Conservation (phyloP, 306 rosid genomes). For the Gastrolobium villosum region DNA sequence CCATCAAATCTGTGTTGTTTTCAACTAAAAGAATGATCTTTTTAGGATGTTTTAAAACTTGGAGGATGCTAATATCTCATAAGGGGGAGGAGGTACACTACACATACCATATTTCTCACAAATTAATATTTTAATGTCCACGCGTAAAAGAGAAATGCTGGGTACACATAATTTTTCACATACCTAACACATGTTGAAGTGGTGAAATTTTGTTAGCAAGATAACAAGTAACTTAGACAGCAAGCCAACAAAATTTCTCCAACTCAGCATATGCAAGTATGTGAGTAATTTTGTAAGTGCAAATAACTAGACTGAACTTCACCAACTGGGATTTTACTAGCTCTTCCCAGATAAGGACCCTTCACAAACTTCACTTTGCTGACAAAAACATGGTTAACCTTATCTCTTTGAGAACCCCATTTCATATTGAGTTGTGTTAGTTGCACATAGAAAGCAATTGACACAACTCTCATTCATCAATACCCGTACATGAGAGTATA, state of each 20-base stretch:
- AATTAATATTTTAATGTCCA: background rate
- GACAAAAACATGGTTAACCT: background rate
- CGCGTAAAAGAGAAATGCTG: background rate
- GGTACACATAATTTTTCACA: background rate
- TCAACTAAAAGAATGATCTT: constrained; percentile 7
- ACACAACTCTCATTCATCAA: background rate
- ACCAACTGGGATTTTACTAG: background rate
- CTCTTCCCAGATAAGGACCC: background rate
- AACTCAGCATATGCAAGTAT: background rate
- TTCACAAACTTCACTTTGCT: background rate
- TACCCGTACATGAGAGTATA: background rate
- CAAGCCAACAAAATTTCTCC: background rate
- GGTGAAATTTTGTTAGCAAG: background rate
- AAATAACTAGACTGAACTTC: background rate
- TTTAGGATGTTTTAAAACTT: background rate
- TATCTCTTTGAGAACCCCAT: background rate
- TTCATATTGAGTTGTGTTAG: background rate
- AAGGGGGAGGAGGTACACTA: background rate
- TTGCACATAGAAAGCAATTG: background rate
- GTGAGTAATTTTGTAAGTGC: background rate
- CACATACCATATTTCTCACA: background rate
- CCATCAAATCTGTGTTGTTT: constrained; percentile 3
- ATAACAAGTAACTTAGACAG: background rate
- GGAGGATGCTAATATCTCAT: background rate
- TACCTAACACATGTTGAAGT: background rate